Evolutionary conservation across 139 green algal species (phyloP), one percentile per base, ranked within the genome.

Genomic region (Choricystis sp.): DNA sequence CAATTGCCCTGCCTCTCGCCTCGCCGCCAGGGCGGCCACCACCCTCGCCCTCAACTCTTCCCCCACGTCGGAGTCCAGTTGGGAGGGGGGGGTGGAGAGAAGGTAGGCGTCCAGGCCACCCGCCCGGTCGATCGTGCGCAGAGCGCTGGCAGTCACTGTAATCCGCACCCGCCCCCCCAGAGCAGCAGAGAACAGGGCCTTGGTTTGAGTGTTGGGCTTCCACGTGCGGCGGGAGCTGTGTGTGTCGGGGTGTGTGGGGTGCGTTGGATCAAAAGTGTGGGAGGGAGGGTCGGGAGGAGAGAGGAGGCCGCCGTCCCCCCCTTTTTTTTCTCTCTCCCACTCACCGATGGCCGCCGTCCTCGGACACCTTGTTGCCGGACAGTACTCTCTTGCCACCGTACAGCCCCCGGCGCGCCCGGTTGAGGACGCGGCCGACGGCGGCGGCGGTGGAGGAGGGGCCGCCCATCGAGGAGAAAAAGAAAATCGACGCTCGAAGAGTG

Each of bases 51-150:
- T 66, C 30, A 86, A 62, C 23, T 75, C 62, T 19, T 65, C 61
- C 0, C 67, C 80, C 2, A 71, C 25, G 23, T 88, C 74, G 24
- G 80, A 88, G 25, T 72, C 63, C n/a, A 96, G 68, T 24, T 90
- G 74, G 2, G 77, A 55, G 24, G 85, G 76, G 1, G 72, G 66
- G 0, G 83, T 92, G 23, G 80, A 77, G 1, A 94, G 57, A 24
- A 96, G 60, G 62, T 95, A 96, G 1, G 72, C 61, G 69, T 96
- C 88, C 23, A 96, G 69, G 19, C 88, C 84, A 27, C 88, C 88
- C 25, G 69, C 72, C 57, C 86, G 85, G 70, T 96, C 88, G 57
- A 96, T 95, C 14, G 58, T 69, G 61, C 81, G 73, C 3, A 96
- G 65, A 21, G 85, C 89, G n/a, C 76, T 40, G 16, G 84, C 74